A percentile compares a stretch with the other conserved stretches of the same genome.
These are phyloP conservation scores for Haematococcus sp. DNA, from an alignment of 139 green algal genomes.

Conservation along the genomic window DNA sequence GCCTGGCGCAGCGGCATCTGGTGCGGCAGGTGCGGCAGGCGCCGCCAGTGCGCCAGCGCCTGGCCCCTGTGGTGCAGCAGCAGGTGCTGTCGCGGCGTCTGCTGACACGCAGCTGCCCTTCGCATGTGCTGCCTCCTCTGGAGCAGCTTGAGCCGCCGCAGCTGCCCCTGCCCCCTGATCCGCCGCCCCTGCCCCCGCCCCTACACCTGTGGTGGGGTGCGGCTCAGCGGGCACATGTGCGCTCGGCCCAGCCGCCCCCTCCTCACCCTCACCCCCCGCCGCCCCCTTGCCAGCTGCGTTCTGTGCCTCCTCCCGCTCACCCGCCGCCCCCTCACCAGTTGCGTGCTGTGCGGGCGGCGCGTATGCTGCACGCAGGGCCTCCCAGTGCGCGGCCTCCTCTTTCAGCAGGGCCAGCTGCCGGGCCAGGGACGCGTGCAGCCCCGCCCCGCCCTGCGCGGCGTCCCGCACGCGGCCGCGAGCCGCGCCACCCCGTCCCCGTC, in stretches of 20 bases:
- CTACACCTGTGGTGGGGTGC: neutral
- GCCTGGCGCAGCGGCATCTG: neutral
- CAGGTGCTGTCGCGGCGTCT: too few species aligned
- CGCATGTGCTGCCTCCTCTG: neutral
- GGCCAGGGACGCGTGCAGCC: neutral
- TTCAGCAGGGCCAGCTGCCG: neutral
- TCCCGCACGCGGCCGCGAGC: neutral
- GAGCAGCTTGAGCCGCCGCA: neutral
- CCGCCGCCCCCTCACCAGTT: neutral
- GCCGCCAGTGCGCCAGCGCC: neutral
- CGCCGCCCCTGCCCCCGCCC: conserved; percentile 3
- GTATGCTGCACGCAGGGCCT: neutral
- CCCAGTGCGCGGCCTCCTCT: conserved; percentile 1
- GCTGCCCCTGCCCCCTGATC: neutral
- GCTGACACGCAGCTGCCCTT: too few species aligned
- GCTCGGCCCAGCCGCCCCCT: neutral
- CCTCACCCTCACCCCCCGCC: too few species aligned
- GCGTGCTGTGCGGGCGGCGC: too few species aligned
- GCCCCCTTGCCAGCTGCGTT: neutral
- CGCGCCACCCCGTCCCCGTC: neutral
- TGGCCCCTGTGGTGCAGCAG: neutral
- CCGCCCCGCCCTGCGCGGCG: neutral
- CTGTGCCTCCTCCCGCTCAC: neutral
- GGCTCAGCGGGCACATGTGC: too few species aligned
- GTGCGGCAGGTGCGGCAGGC: neutral